Percentiles rank a stretch among this genome's conserved stretches.
Evolutionary conservation across 2,329 filamentous ascomycete species (phyloP).

Genomic region (Neobulgaria alba): DNA sequence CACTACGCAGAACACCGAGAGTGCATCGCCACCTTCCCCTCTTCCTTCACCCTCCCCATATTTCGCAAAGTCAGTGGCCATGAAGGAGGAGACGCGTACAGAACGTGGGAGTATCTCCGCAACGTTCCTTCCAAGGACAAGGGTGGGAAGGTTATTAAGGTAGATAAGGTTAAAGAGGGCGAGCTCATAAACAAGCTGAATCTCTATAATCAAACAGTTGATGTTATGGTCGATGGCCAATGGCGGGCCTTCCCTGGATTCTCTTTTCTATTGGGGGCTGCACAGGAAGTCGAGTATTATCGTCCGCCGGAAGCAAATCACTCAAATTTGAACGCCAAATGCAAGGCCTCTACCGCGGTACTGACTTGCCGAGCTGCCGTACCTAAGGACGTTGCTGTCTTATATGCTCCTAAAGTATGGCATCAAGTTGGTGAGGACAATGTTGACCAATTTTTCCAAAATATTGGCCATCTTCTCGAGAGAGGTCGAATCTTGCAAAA

Average conservation of each 20-base stretch:
- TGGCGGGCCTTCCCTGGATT: background rate
- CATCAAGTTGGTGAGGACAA: conserved; percentile 3
- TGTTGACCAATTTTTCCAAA: conserved; percentile 2
- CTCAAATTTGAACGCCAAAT: background rate
- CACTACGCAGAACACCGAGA: conserved; percentile 38
- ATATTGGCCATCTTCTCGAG: conserved; percentile 8
- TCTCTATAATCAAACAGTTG: background rate
- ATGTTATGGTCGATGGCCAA: background rate
- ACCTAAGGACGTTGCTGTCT: background rate
- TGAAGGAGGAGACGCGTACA: background rate
- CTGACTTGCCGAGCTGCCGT: conserved; percentile 6
- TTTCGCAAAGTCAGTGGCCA: background rate
- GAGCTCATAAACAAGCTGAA: too few relatives aligned
- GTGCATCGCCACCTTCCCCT: conserved; percentile 36
- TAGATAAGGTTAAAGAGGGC: too few relatives aligned
- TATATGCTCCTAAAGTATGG: conserved; percentile 1
- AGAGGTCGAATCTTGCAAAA: conserved; percentile 6
- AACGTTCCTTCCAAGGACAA: background rate
- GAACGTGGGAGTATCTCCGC: background rate
- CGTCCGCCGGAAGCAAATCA: background rate
- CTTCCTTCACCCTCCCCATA: background rate
- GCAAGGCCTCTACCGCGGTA: background rate
- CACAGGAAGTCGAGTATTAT: background rate
- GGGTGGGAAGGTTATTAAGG: background rate
- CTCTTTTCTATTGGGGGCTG: background rate